A percentile compares a stretch with the other conserved stretches of the same genome.
phyloP scores from a whole-genome alignment of 2,329 filamentous ascomycete genomes.

The Paracoccidioides lutzii region DNA sequence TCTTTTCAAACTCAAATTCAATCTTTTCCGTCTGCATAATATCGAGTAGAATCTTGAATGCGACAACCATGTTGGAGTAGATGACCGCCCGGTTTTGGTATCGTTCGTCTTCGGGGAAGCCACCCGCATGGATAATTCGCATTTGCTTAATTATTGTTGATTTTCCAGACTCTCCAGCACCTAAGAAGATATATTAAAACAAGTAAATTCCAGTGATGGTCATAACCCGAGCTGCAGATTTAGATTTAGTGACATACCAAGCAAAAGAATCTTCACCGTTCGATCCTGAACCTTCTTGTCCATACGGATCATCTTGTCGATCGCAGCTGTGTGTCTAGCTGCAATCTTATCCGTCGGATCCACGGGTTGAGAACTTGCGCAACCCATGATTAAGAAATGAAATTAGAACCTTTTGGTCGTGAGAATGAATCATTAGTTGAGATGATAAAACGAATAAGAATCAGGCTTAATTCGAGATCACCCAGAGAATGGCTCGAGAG shows the following conservation, averaged over 20 bases:
- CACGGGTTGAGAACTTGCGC: constrained; percentile 30
- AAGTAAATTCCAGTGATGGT: not conserved
- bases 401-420: not conserved
- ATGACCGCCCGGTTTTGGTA: constrained; percentile 91
- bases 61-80: constrained; percentile 87
- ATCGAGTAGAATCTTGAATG: constrained; percentile 78
- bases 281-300: constrained; percentile 78
- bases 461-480: not conserved
- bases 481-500: not conserved
- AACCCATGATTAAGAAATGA: constrained; percentile 27
- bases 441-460: not conserved
- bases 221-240: not conserved
- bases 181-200: constrained; percentile 33
- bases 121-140: constrained; percentile 91
- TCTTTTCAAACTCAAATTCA: constrained; percentile 63
- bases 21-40: constrained; percentile 81
- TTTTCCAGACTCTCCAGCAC: constrained; percentile 89
- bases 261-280: constrained; percentile 84
- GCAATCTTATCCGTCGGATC: constrained; percentile 31
- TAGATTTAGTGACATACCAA: constrained; percentile 48
- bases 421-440: not conserved
- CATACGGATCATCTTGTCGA: constrained; percentile 71
- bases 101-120: constrained; percentile 79
- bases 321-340: constrained; percentile 44
- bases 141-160: constrained; percentile 98